Evolutionary conservation across 495 filamentous ascomycete genomes (phyloP), one percentile per base, ranked within the genome.

Genomic region (Amniculicola lignicola): DNA sequence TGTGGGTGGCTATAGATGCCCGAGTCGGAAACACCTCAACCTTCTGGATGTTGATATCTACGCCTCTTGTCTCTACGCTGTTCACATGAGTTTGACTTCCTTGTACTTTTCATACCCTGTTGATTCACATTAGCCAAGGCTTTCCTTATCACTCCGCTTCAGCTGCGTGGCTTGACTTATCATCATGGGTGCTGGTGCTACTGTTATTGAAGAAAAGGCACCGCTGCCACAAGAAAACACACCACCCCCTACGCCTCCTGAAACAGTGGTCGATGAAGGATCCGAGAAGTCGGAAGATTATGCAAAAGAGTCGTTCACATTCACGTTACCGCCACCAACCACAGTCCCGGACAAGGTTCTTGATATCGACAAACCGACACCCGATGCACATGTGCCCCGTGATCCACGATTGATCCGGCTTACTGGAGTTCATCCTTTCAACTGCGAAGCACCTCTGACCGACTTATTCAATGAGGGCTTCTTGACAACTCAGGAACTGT

Each of bases 351-450:
- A 77, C 37, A 72, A 79, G 33, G 79, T 94, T 14, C 75, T 96
- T 6, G 77, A 82, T 29, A 64, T 87, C 62, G 92, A 97, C 63
- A 74, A 86, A 50, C 83, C 84, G 33, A 96, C 92, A 0, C 90
- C 90, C 12, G 92, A 97, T 66, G 73, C 70, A 40, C 88, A 93
- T 76, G 88, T 96, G n/a, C 79, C 87, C 12, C 77, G 92, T 57
- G 92, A 97, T 72, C 80, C 89, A 3, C 79, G 92, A 23, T 73
- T 97, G 29, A 94, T 97, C 57, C 78, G 92, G 36, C 74, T 97
- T 42, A 97, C 92, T 16, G 91, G 92, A 33, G 79, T 89, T 29
- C 92, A 97, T 72, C 92, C 92, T 2, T 95, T 95, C 73, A 97
- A 97, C 67, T 87, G 91, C 41, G 92, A 97, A 73, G 80, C 92